Base-by-base conservation (phyloP, 1,284 basidiomycete genomes). In the Sanghuangporus baumii region DNA sequence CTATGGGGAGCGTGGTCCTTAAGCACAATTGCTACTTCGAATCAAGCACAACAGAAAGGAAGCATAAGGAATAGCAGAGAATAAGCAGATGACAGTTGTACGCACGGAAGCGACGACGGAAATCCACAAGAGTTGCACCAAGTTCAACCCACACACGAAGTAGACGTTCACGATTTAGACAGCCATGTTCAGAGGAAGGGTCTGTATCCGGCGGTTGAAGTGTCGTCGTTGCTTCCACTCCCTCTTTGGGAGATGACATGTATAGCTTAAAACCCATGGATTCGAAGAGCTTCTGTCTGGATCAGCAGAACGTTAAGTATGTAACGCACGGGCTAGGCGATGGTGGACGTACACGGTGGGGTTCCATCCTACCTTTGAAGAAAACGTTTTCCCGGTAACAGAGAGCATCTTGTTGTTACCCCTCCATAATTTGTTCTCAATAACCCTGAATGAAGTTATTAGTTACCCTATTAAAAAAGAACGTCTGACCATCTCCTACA, bases 121-220 rank as follows among this genome's bases (percentile, higher is more conserved):
- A 90, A 65, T 89, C 82, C 1, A 77, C 73, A 31, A 86, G 65
- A 83, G 86, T 90, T 2, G 88, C 82, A 52, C 82, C 75, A 3
- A 87, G 72, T 69, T 93, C 89, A 12, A 91, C 79, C 90, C 91
- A 93, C 23, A 86, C 86, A 34, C 89, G 81, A 51, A 93, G 79
- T 2, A 93, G 77, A 67, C 80, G 86, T 18, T 78, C 78, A 12
- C 86, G 80, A 62, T 79, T 83, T 57, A 77, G 74, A 54, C 75
- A 78, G 8, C 85, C 87, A 40, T 76, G 72, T 2, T 74, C 67
- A 1, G 76, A 78, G 11, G 62, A 71, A 8, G 77, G 69, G 61
- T 87, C 82, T 6, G 83, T 83, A 6, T 72, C 57, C 0, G 89
- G 88, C 18, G 87, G 82, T 3, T 76, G 75, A 18, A 91, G 72